Evolutionary conservation across 2,329 filamentous ascomycete genomes (phyloP), one percentile per base, ranked within the genome.

Genomic region (Chaetomiaceae sp.): DNA sequence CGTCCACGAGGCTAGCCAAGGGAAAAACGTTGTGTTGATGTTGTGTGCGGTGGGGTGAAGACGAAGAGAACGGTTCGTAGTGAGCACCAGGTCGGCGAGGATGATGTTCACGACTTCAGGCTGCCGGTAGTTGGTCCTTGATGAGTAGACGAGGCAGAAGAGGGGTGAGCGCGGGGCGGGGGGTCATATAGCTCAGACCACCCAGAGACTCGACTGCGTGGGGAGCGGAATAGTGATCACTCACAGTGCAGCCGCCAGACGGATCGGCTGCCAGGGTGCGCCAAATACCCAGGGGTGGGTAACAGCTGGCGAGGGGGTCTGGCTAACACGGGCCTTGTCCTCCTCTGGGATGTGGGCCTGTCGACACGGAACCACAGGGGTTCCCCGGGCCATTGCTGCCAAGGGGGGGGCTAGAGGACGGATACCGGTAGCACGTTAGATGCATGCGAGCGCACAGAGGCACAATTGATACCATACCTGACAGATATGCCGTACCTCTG

Each of bases 171-270:
- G 34, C 45, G 51, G 45, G 27, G 38, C 12, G 25, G 40, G 40
- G 46, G 45, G 44, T 54, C 47, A 54, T 54, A 54, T 52, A 44
- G n/a, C n/a, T n/a, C n/a, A n/a, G n/a, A n/a, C n/a, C 38, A 19
- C 33, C 22, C 37, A 23, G 25, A 27, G 33, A 36, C 8, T 46
- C 33, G 51, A 38, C 36, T 25, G 46, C 51, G 51, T 54, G 46
- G 51, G 45, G 51, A 47, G 44, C 19, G 7, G 19, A 29, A 33
- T 33, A 36, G 34, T 36, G 33, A 37, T 51, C 39, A 37, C n/a
- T 44, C 17, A 31, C 9, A 38, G 39, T 27, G 31, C 47, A 34
- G 47, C 38, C 45, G 43, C 42, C 51, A 45, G 46, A 39, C 46
- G 27, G 39, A 54, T 54, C 51, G 50, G 51, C 51, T 48, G 38